Percentiles rank a stretch among this genome's conserved stretches.
phyloP scores from a whole-genome alignment of 176 grass and related monocot species.

The Canna indica region DNA sequence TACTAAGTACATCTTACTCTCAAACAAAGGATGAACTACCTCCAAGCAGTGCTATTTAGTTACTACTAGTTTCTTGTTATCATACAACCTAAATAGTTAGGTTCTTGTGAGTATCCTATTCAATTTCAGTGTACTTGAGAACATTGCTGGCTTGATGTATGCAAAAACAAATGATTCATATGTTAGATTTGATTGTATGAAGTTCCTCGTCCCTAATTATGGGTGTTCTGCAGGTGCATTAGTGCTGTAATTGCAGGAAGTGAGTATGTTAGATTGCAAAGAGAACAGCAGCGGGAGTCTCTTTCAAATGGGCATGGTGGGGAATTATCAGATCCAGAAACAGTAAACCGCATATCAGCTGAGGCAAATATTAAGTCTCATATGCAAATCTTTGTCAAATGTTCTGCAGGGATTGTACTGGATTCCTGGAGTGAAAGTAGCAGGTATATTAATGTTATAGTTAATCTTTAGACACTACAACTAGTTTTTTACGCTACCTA shows the following conservation, averaged over 20 bases:
- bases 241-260: conserved; percentile 82
- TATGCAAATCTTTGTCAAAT: conserved; percentile 83
- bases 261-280: conserved; percentile 74
- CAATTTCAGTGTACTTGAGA: neutral
- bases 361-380: conserved; percentile 91
- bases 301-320: conserved; percentile 69
- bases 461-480: neutral
- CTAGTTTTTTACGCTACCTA: neutral
- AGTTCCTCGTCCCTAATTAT: neutral
- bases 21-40: neutral
- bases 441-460: conserved; percentile 39
- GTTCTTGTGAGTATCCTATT: neutral
- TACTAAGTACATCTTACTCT: neutral
- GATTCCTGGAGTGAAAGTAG: conserved; percentile 86
- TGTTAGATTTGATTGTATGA: neutral
- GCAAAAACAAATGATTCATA: neutral
- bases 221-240: conserved; percentile 48
- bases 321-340: conserved; percentile 59
- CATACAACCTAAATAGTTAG: neutral
- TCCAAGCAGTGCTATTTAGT: neutral
- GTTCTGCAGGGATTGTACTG: conserved; percentile 71
- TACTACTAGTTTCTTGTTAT: neutral
- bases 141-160: neutral
- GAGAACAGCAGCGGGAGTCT: conserved; percentile 60
- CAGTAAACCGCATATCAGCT: conserved; percentile 51